Base-by-base conservation (phyloP, 208 protist species). In the Vickermania spadyakhi region DNA sequence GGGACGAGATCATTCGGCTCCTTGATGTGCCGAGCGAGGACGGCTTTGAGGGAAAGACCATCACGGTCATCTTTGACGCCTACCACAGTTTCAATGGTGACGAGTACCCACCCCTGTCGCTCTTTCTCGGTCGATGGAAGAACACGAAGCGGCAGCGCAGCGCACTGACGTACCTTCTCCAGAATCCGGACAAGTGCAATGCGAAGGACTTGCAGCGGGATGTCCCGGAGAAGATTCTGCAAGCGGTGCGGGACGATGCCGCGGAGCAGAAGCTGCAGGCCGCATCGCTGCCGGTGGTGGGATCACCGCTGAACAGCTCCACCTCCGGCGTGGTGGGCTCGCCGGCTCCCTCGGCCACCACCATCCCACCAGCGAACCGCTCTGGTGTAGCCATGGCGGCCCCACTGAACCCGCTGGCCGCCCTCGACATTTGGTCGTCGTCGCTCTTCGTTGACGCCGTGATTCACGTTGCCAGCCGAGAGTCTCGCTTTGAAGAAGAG, bases 41-140 rank as follows among this genome's bases (percentile, higher is more conserved):
- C 28, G 31, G 79, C n/a, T 89, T 91, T 62, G 58, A 71, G 42
- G 58, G 67, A 36, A 89, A 89, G 65, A 79, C 84, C 69, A 84
- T 95, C 59, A 77, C 78, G 41, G 81, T 91, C 62, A 81, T 95
- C 49, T 88, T 91, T 57, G 85, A 91, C 31, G 81, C 85, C 27
- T 95, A 95, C 61, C 71, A 86, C 68, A 80, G 79, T 64, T 89
- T 88, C 70, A 89, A 86, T 57, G 45, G 57, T 14, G 68, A 62
- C 56, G 73, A 84, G 60, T 91, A 89, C 68, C 87, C 84, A n/a
- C 70, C 84, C 4, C 62, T 89, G 3, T 58, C 25, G n/a, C 65
- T 90, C 29, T 94, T 94, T 42, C 79, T 94, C 26, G 81, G 84
- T 27, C 70, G 84, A 14, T 94, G 87, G 84, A 73, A 28, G 36